Evolutionary conservation across 176 grass and related monocot species (phyloP).

Genomic region (Phoenix roebelenii): DNA sequence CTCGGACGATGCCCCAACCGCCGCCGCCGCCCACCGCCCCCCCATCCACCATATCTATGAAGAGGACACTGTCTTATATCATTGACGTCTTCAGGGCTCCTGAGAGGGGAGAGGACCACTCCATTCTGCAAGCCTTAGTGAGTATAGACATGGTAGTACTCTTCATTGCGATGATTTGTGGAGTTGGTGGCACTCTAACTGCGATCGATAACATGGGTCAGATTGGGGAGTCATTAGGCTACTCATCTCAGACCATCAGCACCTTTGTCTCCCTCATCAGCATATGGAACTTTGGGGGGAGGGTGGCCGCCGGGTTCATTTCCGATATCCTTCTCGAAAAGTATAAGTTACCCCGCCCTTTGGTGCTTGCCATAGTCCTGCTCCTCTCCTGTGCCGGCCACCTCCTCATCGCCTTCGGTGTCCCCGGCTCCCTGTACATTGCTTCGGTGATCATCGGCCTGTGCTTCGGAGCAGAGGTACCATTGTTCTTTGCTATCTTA

Average conservation of each 20-base stretch:
- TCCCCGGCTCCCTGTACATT: constrained; percentile 35
- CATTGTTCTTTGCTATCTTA: constrained; percentile 56
- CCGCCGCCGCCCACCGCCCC: background rate
- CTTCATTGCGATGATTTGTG: constrained; percentile 56
- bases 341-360: constrained; percentile 53
- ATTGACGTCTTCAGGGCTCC: constrained; percentile 40
- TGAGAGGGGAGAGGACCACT: constrained; percentile 50
- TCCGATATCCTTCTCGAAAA: constrained; percentile 52
- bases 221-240: constrained; percentile 69
- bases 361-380: constrained; percentile 26
- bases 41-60: too few relatives aligned
- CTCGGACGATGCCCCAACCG: background rate
- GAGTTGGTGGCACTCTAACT: constrained; percentile 61
- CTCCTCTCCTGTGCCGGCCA: constrained; percentile 41
- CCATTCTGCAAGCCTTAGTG: constrained; percentile 63
- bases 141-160: constrained; percentile 73
- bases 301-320: constrained; percentile 49
- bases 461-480: constrained; percentile 70
- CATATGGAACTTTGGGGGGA: constrained; percentile 73
- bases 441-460: constrained; percentile 66
- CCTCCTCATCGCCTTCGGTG: constrained; percentile 55
- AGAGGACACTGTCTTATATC: background rate
- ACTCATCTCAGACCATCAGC: constrained; percentile 36
- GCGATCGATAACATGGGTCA: constrained; percentile 79
- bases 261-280: constrained; percentile 79